Evolutionary conservation across 2,329 filamentous ascomycete species (phyloP), one percentile per base, ranked within the genome.

Genomic region (Sporothrix brasiliensis): DNA sequence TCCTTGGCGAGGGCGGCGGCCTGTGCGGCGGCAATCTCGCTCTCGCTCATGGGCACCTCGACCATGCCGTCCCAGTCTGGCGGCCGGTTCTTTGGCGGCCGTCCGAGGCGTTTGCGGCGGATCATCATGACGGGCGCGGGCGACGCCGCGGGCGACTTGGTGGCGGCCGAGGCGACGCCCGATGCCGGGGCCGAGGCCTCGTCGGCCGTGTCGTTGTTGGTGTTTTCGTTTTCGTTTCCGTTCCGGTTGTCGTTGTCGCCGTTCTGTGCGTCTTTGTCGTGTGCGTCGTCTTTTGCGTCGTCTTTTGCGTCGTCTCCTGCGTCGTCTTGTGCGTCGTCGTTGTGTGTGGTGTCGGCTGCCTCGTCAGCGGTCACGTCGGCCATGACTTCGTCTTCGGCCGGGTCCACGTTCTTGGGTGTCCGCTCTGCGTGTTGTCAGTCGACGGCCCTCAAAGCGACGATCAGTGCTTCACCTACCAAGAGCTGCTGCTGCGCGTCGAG

Each of bases 71-170:
- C 90, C 88, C 91, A 94, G 78, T 93, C 92, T 4, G 92, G 88
- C 0, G 91, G 92, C 66, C 89, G 87, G 78, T 93, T 94, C 84
- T 95, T 96, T 0, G 93, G 92, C 2, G 93, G 93, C 14, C 93
- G 88, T 24, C 93, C 93, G n/a, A 94, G 85, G 68, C 93, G 89
- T 79, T 92, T 92, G 76, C 91, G 88, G 69, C 92, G 88, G 72
- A 93, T 85, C 60, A 91, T 85, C 30, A 87, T 86, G 71, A 84
- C 87, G 34, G 88, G 88, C 1, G 84, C 83, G 24, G 86, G 85
- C 0, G 84, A 83, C 1, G 86, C 83, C 0, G 84, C 82, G 13
- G 86, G 84, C 76, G 60, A 67, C 19, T 60, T 47, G 3, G 70
- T 27, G 6, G 53, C 52, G 16, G 39, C 21, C 24, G 56, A 50